Base-by-base conservation (phyloP, 208 protist genomes). In the Porcisia deanei region DNA sequence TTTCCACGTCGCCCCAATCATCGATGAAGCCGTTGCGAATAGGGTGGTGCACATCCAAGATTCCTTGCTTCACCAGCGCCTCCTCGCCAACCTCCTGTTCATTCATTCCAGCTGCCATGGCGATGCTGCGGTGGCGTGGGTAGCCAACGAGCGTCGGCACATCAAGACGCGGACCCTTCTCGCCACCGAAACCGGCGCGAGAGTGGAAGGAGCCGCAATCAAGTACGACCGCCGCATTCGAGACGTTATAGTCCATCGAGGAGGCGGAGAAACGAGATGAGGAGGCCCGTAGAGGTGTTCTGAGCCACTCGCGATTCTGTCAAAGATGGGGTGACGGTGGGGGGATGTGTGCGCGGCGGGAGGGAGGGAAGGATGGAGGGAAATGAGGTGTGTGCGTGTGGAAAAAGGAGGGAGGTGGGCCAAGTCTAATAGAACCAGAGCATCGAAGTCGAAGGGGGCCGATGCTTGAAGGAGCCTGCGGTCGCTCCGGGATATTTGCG, bases 1-100 rank as follows among this genome's bases (percentile, higher is more conserved):
- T 91, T 72, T 98, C 94, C 88, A 98, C 97, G 49, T 98, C 91
- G 25, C 94, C 92, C 96, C 97, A 98, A 76, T 95, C 92, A 65
- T 83, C 67, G 18, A 98, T 90, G 34, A 91, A 70, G 60, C 96
- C 92, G 57, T 95, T 80, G 39, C 90, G 69, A 34, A 98, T 92
- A 8, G 95, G 92, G 45, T 79, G 83, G 61, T 75, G 76, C 34
- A 92, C 84, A 22, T 83, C 87, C 1, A 98, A 84, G 77, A 93
- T 91, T 49, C 95, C 95, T 22, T 93, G 92, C 77, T 94, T 93
- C 41, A 86, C 90, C 25, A 96, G 72, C 20, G 92, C 92, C 71
- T 93, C 90, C 67, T 98, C 91, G 59, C 95, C 95, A 6, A 96
- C 87, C 65, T 96, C 93, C 73, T 89, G 91, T 73, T 97, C 93